These are phyloP conservation scores for Syzygium jambos DNA, from an alignment of 345 rosid genomes.

Conservation along the genomic window DNA sequence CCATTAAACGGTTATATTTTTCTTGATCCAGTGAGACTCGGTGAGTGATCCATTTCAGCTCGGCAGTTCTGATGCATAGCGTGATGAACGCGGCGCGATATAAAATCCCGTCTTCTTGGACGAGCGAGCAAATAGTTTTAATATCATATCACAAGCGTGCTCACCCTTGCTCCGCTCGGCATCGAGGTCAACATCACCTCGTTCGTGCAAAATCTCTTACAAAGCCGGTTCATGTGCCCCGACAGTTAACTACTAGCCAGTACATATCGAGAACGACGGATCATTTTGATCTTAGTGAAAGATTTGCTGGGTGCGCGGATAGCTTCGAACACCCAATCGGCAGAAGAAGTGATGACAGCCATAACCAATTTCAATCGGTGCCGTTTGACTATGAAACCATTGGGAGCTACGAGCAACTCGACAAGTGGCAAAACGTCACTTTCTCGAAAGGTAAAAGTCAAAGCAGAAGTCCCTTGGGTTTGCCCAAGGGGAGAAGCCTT, in stretches of 20 bases:
- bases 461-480: background rate
- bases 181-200: background rate
- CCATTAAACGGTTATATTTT: background rate
- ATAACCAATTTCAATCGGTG: background rate
- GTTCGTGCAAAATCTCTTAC: background rate
- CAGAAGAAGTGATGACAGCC: background rate
- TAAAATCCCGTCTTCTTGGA: background rate
- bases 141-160: background rate
- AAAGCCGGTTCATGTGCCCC: background rate
- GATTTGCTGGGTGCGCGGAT: background rate
- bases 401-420: background rate
- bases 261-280: background rate
- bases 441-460: background rate
- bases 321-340: background rate
- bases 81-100: too few species aligned
- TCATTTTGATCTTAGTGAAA: background rate
- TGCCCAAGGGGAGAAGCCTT: background rate
- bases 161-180: background rate
- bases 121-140: accelerated
- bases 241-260: too few species aligned
- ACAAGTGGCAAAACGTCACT: background rate
- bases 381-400: background rate
- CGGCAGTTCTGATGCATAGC: accelerated
- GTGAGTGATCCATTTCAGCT: background rate
- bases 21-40: background rate